Base-by-base conservation (phyloP, 768 basidiomycete species). In the Rhizopogon roseolus region DNA sequence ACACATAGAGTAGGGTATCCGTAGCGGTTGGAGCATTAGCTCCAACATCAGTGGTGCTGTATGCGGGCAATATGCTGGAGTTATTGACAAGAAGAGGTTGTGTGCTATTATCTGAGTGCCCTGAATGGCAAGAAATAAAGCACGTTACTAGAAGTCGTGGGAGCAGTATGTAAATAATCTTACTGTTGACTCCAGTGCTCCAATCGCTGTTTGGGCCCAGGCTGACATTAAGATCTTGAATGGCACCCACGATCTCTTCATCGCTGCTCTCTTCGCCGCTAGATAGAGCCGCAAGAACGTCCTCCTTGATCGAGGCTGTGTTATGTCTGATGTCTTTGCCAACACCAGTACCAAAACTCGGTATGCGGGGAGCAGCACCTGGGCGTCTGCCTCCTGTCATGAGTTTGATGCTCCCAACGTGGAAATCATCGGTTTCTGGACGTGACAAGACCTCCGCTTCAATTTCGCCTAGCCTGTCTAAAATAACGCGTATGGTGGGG, bases 331-430 rank as follows among this genome's bases (percentile, higher is more conserved):
- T 81, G 41, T 82, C 78, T 62, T 81, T 81, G 3, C 80, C 85
- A 14, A 88, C 71, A 17, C 84, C 88, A 71, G 83, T 72, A 0
- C 89, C 89, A 64, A 94, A 94, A 70, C 90, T 93, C 1, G 91
- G 91, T 55, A 94, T 94, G 14, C 92, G 77, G n/a, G 85, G 88
- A 1, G 74, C 81, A 4, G 71, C 69, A 11, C 70, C 70, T 7
- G 83, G 80, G 16, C 86, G 77, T 66, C 81, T 86, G 4, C 76
- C 75, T 9, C 82, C 81, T 1, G 84, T 81, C 75, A 95, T 81
- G 55, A 96, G 87, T 61, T 85, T 88, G 71, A 97, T 75, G 55
- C 89, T 93, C 6, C 93, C 93, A 34, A 95, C 79, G 68, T 94
- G 89, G 41, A 83, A 75, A 56, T 88, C 85, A 32, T 84, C 82